Evolutionary conservation across 75 land plant genomes (phyloP).

Genomic region (Picea glauca): DNA sequence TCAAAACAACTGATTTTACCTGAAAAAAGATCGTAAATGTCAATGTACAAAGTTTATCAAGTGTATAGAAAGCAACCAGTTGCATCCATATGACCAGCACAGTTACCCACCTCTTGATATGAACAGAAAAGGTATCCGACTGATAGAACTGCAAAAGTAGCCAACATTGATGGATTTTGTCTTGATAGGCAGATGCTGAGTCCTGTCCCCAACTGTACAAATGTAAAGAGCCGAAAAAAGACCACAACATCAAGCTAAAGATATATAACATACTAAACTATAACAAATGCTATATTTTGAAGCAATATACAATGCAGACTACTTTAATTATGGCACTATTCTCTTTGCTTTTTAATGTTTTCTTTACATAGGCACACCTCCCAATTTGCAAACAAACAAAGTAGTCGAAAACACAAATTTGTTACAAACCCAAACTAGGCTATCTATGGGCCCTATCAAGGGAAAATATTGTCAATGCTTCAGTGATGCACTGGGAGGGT

Average conservation of each 20-base stretch:
- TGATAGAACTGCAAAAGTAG: constrained; percentile 83
- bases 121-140: constrained; percentile 92
- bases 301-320: not conserved
- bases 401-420: too few relatives aligned
- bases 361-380: not conserved
- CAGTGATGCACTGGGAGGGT: too few relatives aligned
- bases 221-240: constrained; percentile 3
- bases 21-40: constrained; percentile 19
- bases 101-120: constrained; percentile 72
- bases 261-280: not conserved
- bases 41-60: not conserved
- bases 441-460: too few relatives aligned
- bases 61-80: not conserved
- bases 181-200: constrained; percentile 85
- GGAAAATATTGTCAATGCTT: too few relatives aligned
- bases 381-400: not conserved
- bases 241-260: not conserved
- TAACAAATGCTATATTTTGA: not conserved
- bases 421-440: too few relatives aligned
- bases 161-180: constrained; percentile 73
- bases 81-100: not conserved
- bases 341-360: too few relatives aligned
- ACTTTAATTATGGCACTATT: not conserved
- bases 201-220: constrained; percentile 83
- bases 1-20: constrained; percentile 89